Conservation (phyloP, 129 eudicot genomes). For the Flaveria sonorensis region DNA sequence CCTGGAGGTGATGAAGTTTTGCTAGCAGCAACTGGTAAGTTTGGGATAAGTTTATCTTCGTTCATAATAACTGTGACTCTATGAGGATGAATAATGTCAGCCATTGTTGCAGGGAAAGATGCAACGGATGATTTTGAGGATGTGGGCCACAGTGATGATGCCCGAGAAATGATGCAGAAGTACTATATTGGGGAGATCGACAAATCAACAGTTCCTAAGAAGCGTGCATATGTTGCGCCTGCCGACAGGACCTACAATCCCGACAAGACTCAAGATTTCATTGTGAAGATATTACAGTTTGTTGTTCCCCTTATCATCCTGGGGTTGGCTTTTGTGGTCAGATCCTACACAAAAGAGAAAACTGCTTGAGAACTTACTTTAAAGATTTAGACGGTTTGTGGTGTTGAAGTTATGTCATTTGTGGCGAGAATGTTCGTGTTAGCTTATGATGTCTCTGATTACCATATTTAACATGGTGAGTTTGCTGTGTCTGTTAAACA, state of each 20-base stretch:
- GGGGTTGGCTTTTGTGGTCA: slow-evolving; percentile 73
- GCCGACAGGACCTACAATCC: slow-evolving; percentile 47
- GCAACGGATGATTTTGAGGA: slow-evolving; percentile 93
- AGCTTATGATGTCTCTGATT: slow-evolving; percentile 13
- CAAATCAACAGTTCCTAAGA: slow-evolving; percentile 66
- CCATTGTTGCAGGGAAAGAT: slow-evolving; percentile 68
- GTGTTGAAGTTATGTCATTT: slow-evolving; percentile 13
- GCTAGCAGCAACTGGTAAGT: slow-evolving; percentile 85
- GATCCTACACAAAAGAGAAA: slow-evolving; percentile 80
- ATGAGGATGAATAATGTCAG: not conserved
- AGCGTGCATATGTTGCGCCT: slow-evolving; percentile 58
- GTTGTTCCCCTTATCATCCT: slow-evolving; percentile 75
- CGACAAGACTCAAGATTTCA: slow-evolving; percentile 64
- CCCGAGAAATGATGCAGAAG: slow-evolving; percentile 66
- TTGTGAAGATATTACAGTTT: slow-evolving; percentile 77
- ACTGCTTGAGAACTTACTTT: slow-evolving; percentile 28
- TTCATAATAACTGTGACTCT: too few relatives aligned
- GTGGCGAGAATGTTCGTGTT: slow-evolving; percentile 21
- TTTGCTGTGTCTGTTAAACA: slow-evolving; percentile 16
- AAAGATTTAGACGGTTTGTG: slow-evolving; percentile 23
- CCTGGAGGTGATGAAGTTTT: slow-evolving; percentile 98
- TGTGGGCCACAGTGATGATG: slow-evolving; percentile 85
- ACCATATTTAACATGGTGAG: not conserved
- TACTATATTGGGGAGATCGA: slow-evolving; percentile 81
- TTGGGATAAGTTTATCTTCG: not conserved